Conservation (phyloP, 164 flowering plant species). For the Aristolochia californica region DNA sequence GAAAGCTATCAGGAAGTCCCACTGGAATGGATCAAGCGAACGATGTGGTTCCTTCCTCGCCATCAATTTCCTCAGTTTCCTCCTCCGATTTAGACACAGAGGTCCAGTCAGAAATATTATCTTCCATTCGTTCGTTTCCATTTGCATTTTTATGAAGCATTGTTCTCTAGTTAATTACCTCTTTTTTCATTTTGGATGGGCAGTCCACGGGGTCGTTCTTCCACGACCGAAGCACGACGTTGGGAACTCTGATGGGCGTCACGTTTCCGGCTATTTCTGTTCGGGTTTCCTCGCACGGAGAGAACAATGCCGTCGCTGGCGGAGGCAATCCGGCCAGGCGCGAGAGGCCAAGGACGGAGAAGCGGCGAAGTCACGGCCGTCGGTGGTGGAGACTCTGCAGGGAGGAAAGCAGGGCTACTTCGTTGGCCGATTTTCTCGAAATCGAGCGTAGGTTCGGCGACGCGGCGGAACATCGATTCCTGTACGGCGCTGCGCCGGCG, state of each 20-base stretch:
- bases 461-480: constrained; percentile 13
- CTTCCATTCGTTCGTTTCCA: background rate
- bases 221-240: constrained; percentile 69
- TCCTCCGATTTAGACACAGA: constrained; percentile 76
- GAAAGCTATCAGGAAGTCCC: background rate
- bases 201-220: constrained; percentile 90
- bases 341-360: constrained; percentile 10
- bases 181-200: background rate
- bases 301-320: constrained; percentile 7
- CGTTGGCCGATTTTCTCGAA: constrained; percentile 65
- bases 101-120: constrained; percentile 16
- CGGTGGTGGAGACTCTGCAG: constrained; percentile 67
- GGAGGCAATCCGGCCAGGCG: background rate
- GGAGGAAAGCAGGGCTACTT: constrained; percentile 33
- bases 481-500: constrained; percentile 15
- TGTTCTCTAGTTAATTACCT: background rate
- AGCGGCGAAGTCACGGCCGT: constrained; percentile 15
- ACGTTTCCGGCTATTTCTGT: constrained; percentile 40
- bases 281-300: constrained; percentile 32
- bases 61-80: constrained; percentile 48
- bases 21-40: constrained; percentile 22
- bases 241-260: constrained; percentile 84
- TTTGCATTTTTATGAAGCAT: background rate
- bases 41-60: constrained; percentile 41
- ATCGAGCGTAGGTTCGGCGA: constrained; percentile 65